Evolutionary conservation across 306 rosid genomes (phyloP).

Genomic region (Quercus alba): DNA sequence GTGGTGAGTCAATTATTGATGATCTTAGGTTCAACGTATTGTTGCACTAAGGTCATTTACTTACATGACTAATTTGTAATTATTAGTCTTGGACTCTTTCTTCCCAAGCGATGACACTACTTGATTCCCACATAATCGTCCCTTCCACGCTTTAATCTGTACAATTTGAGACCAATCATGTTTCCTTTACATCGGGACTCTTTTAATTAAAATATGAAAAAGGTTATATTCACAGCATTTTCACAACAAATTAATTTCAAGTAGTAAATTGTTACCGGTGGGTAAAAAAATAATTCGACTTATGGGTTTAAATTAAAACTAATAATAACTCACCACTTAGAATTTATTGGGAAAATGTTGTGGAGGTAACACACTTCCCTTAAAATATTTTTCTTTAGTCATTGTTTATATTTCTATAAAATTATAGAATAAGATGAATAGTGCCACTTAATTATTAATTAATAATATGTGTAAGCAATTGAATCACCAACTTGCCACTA

Average conservation of each 20-base stretch:
- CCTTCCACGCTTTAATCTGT: background rate
- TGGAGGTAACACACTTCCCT: no score
- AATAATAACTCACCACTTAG: no score
- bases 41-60: background rate
- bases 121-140: background rate
- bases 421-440: background rate
- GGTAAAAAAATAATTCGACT: no score
- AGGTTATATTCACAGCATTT: no score
- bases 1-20: background rate
- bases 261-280: fast-evolving
- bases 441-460: background rate
- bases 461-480: background rate
- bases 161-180: background rate
- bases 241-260: no score
- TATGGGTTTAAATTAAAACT: fast-evolving
- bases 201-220: no score
- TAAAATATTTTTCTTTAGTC: no score
- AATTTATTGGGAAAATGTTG: no score
- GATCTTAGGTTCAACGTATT: background rate
- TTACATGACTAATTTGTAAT: background rate
- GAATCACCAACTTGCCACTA: background rate
- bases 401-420: background rate
- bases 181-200: background rate
- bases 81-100: background rate
- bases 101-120: background rate